Base-by-base conservation (phyloP, 163 green algal species). In the Scenedesmus sp. region DNA sequence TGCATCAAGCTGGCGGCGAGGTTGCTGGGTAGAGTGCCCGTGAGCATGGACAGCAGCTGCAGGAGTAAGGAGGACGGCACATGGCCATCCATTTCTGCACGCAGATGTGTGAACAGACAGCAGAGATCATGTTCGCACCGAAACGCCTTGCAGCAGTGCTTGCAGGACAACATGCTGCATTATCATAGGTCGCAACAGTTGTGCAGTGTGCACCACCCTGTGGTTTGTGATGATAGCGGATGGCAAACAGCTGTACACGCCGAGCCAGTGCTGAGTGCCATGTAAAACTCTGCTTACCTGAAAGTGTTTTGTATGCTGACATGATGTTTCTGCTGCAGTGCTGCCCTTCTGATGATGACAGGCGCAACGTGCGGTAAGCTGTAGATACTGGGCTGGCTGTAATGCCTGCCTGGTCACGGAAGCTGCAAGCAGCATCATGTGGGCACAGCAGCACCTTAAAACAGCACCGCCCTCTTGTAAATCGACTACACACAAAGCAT, bases 21-120 rank as follows among this genome's bases (percentile, higher is more conserved):
- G 12, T 70, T 16, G 52, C 18, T 34, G n/a, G 86, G 86, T 46
- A 90, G 62, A n/a, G 15, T 8, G 34, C 66, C 86, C 54, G 70
- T 59, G 9, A 90, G 87, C 73, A 86, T 91, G 26, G 56, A 20
- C 73, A 91, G 54, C 73, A 91, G 87, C 73, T 91, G 73, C 55
- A 91, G 55, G 66, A 86, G 79, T 26, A 57, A 54, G 20, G 46
- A 18, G 26, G 86, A 55, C 34, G 16, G 23, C 64, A 90, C 66
- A 46, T 82, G 64, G 34, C 85, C 85, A 18, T 66, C 26, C 15
- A 23, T 16, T 66, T 73, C 85, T 83, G 85, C 84, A 55, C 9
- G 59, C 54, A 73, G 15, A 8, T 8, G 73, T 46, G 34, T 46
- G 34, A 46, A 76, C 62, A 34, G 16, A 26, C 5, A 34, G 66